A percentile compares a stretch with the other conserved stretches of the same genome.
These are phyloP conservation scores for Penicillium sp. DNA, from an alignment of 2,329 filamentous ascomycete species.

Conservation along the genomic window DNA sequence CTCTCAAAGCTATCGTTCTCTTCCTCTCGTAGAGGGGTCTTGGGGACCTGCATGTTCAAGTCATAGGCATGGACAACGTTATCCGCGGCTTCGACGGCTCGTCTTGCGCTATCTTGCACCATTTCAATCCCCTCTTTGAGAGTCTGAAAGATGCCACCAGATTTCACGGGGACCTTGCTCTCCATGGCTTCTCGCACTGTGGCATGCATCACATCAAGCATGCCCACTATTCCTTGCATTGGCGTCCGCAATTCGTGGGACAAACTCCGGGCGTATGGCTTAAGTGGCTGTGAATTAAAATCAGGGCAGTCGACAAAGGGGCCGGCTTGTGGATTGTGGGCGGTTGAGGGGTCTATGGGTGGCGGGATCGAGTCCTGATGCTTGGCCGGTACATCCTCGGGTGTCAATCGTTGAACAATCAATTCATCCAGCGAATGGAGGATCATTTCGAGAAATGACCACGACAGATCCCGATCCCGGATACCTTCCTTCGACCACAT, in stretches of 20 bases:
- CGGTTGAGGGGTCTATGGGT: constrained; percentile 18
- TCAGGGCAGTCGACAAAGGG: constrained; percentile 54
- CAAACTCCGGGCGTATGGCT: constrained; percentile 65
- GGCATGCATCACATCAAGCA: constrained; percentile 71
- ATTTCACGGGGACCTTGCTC: constrained; percentile 46
- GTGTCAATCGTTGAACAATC: constrained; percentile 54
- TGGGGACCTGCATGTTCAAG: constrained; percentile 68
- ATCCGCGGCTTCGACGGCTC: constrained; percentile 67
- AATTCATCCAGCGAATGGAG: constrained; percentile 64
- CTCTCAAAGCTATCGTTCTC: constrained; percentile 33
- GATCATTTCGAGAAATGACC: constrained; percentile 62
- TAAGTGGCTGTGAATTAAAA: constrained; percentile 56
- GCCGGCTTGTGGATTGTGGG: constrained; percentile 35
- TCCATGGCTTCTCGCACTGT: constrained; percentile 62
- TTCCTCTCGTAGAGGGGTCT: constrained; percentile 48
- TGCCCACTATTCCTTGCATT: constrained; percentile 70
- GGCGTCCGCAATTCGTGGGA: constrained; percentile 67
- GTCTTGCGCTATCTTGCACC: constrained; percentile 65
- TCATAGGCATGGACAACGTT: constrained; percentile 72
- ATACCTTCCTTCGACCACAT: constrained; percentile 64
- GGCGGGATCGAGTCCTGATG: constrained; percentile 25
- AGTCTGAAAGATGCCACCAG: constrained; percentile 54
- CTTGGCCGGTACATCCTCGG: constrained; percentile 39
- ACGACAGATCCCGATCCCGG: constrained; percentile 51
- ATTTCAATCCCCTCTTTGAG: constrained; percentile 65